Percentiles rank a stretch among this genome's conserved stretches.
These are phyloP conservation scores for Chaetomidium leptoderma DNA, from an alignment of 495 filamentous ascomycete genomes.

Conservation along the genomic window DNA sequence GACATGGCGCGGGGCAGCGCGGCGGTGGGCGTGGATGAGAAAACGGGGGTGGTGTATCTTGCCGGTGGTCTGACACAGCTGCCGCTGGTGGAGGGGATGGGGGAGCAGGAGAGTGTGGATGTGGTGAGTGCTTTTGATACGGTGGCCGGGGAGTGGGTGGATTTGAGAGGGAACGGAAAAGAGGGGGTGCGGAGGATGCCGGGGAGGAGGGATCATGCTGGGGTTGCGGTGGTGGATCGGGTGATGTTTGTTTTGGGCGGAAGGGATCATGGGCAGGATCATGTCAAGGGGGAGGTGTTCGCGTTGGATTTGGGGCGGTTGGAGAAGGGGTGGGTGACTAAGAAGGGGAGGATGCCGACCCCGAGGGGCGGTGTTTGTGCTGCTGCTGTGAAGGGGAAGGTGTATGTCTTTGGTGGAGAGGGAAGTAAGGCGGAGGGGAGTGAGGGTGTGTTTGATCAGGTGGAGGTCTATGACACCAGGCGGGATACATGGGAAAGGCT, in stretches of 20 bases:
- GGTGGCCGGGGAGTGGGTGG: constrained; percentile 24
- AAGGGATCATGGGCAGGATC: constrained; percentile 25
- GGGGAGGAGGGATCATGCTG: constrained; percentile 36
- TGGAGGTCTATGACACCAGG: constrained; percentile 36
- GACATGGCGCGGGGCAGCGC: constrained; percentile 24
- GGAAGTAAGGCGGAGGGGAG: constrained; percentile 29
- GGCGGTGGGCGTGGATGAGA: constrained; percentile 24
- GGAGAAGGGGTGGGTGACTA: constrained; percentile 26
- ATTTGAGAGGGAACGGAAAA: too few relatives aligned
- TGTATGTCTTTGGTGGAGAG: constrained; percentile 44
- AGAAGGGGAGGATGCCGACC: constrained; percentile 30
- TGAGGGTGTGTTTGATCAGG: constrained; percentile 31
- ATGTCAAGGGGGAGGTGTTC: constrained; percentile 36
- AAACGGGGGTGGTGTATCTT: constrained; percentile 18
- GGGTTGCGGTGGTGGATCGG: constrained; percentile 28
- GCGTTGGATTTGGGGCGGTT: constrained; percentile 30
- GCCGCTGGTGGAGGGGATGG: constrained; percentile 1
- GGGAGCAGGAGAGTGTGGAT: constrained; percentile 18
- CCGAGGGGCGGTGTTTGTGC: constrained; percentile 34
- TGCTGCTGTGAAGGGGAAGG: constrained; percentile 29
- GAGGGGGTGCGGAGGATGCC: constrained; percentile 25
- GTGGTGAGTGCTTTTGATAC: constrained; percentile 37
- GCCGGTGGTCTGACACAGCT: constrained; percentile 26
- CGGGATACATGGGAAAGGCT: constrained; percentile 31
- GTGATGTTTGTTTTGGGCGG: constrained; percentile 41